phyloP scores from a whole-genome alignment of 805 yeast species.

The Brettanomyces sp. region DNA sequence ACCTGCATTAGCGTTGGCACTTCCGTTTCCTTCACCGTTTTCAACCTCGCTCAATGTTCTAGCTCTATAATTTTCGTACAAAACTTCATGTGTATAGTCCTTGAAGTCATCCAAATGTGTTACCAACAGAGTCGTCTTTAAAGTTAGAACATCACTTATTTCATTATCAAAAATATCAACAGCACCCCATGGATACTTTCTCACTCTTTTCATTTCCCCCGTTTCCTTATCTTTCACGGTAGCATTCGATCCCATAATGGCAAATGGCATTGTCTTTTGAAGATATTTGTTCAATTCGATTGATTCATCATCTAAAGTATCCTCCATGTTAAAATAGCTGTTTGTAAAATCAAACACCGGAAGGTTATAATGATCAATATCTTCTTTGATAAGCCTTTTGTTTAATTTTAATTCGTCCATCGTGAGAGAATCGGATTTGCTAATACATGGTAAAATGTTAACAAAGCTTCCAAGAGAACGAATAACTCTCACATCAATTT shows the following conservation, averaged over 20 bases:
- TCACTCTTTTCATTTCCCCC: slow-evolving; percentile 34
- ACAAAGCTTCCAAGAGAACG: slow-evolving; percentile 59
- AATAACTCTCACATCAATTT: slow-evolving; percentile 68
- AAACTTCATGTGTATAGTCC: slow-evolving; percentile 77
- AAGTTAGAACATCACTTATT: slow-evolving; percentile 68
- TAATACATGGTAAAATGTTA: slow-evolving; percentile 75
- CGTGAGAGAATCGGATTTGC: slow-evolving; percentile 74
- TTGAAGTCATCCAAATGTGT: slow-evolving; percentile 83
- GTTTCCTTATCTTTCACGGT: slow-evolving; percentile 24
- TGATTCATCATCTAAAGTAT: slow-evolving; percentile 22
- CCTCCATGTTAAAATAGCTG: slow-evolving; percentile 33
- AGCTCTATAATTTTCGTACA: slow-evolving; percentile 86
- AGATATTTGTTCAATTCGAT: slow-evolving; percentile 27
- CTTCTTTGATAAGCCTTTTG: slow-evolving; percentile 68
- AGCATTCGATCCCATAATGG: slow-evolving; percentile 51
- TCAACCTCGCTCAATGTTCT: slow-evolving; percentile 26
- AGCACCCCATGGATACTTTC: slow-evolving; percentile 64
- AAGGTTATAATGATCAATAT: slow-evolving; percentile 58
- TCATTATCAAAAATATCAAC: slow-evolving; percentile 53
- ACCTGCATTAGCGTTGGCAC: slow-evolving; percentile 1
- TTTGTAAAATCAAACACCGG: slow-evolving; percentile 73
- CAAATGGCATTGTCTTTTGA: slow-evolving; percentile 49
- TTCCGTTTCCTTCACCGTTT: slow-evolving; percentile 3
- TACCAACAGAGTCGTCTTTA: slow-evolving; percentile 71
- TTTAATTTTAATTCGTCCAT: slow-evolving; percentile 59